A percentile compares a stretch with the other conserved stretches of the same genome.
phyloP scores from a whole-genome alignment of 163 green algal species.

The Scenedesmus sp. region DNA sequence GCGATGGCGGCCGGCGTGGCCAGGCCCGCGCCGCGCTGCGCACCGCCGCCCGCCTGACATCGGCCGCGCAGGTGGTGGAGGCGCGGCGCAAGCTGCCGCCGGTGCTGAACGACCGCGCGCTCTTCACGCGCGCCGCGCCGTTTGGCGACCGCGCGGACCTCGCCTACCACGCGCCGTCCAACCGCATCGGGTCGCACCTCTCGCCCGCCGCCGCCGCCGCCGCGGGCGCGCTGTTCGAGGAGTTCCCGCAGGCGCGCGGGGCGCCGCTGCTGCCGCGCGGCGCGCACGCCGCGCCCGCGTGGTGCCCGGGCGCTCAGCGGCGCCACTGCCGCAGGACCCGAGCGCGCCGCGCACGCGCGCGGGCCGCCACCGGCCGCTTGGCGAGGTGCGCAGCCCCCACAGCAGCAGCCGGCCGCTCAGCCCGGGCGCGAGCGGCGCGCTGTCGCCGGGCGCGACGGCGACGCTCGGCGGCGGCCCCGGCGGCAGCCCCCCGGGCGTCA shows the following conservation, averaged over 20 bases:
- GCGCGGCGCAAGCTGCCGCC: constrained; percentile 70
- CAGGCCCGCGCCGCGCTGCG: too few species aligned
- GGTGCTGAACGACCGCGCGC: constrained; percentile 71
- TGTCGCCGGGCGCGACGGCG: too few species aligned
- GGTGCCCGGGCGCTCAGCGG: too few species aligned
- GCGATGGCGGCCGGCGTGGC: not conserved
- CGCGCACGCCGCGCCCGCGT: too few species aligned
- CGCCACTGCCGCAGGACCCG: constrained; percentile 49
- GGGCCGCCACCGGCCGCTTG: not conserved
- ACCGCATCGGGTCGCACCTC: constrained; percentile 74
- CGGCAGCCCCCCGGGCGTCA: constrained; percentile 9
- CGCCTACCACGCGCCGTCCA: constrained; percentile 76
- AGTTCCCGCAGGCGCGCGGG: constrained; percentile 55
- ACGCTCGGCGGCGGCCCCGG: too few species aligned
- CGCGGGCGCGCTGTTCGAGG: constrained; percentile 69
- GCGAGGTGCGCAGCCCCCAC: constrained; percentile 48
- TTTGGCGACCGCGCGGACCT: constrained; percentile 75
- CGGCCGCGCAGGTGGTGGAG: constrained; percentile 53
- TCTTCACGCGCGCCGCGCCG: constrained; percentile 74
- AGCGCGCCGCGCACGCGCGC: constrained; percentile 50
- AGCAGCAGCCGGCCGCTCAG: constrained; percentile 52
- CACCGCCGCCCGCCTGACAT: not conserved
- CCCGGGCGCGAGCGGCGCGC: constrained; percentile 12
- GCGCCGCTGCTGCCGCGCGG: too few species aligned
- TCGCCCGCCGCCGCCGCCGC: constrained; percentile 53